Base-by-base conservation (phyloP, 768 basidiomycete genomes). In the Amanita thiersii region DNA sequence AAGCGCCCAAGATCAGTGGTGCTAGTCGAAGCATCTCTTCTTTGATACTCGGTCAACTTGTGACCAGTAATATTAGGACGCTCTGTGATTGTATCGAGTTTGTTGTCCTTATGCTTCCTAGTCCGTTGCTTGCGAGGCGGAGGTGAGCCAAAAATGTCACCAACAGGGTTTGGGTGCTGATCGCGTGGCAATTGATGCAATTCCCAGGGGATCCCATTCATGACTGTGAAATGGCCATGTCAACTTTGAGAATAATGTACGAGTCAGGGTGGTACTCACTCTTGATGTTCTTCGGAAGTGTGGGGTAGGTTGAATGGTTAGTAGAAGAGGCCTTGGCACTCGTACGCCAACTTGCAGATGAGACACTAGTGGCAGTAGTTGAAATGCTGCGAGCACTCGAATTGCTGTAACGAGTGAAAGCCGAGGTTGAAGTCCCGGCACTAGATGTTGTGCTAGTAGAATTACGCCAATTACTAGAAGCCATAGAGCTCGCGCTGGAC, bases 381-480 rank as follows among this genome's bases (percentile, higher is more conserved):
- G 83, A 83, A 30, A 88, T 69, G 49, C 85, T 87, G 42, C 83
- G 70, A 43, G 69, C 53, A 56, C 84, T 82, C 30, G 75, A 73
- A 53, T 83, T 83, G 63, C 85, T 88, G 64, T 83, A 87, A 45
- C 81, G 67, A 17, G 87, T 88, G 52, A 88, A 89, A 24, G 79
- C 78, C 15, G 75, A 79, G 17, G 77, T 72, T 6, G 79, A 81
- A 10, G 81, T 77, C 48, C 73, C 75, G 8, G 81, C 79, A 53
- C 79, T 84, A 37, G 75, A 77, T 6, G 71, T 70, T n/a, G 77
- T 79, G 44, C 76, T 75, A 70, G 70, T 77, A 30, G 85, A 86
- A 58, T 73, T 85, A 45, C 85, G 79, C 85, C 85, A 87, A 59
- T 85, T 87, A 47, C 66, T 69, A 17, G 83, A 82, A 9, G 72